These are phyloP conservation scores for Chaetothyriales sp. DNA, from an alignment of 2,329 filamentous ascomycete genomes.

Conservation along the genomic window DNA sequence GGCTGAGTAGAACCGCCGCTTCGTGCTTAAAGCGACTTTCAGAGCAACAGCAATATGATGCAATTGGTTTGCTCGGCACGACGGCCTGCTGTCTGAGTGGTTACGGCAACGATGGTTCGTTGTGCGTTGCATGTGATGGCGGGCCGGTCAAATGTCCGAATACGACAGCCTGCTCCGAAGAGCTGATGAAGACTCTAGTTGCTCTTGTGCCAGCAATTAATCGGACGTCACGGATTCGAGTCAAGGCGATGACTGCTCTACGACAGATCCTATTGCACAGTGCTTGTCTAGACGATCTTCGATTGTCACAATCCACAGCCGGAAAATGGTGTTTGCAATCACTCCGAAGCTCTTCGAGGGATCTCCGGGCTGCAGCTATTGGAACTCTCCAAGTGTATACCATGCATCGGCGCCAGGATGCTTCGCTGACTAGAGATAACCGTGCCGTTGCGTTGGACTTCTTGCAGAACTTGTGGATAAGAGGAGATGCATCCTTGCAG, in stretches of 20 bases:
- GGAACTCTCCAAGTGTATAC: constrained; percentile 55
- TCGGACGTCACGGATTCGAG: constrained; percentile 45
- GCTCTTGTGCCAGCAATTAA: constrained; percentile 28
- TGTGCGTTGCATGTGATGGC: background rate
- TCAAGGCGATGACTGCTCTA: constrained; percentile 59
- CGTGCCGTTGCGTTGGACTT: constrained; percentile 56
- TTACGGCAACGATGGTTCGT: background rate
- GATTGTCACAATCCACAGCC: constrained; percentile 52
- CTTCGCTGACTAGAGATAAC: constrained; percentile 45
- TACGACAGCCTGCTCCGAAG: constrained; percentile 11
- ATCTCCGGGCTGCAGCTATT: constrained; percentile 70
- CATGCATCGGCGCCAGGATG: constrained; percentile 27
- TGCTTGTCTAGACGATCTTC: constrained; percentile 43
- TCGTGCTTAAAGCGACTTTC: constrained; percentile 33
- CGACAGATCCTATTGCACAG: constrained; percentile 58
- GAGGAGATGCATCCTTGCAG: constrained; percentile 52
- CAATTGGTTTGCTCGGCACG: constrained; percentile 43
- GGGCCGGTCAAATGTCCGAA: constrained; percentile 16
- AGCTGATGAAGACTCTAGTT: constrained; percentile 32
- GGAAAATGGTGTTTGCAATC: constrained; percentile 74
- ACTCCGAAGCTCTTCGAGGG: constrained; percentile 69
- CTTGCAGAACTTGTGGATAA: constrained; percentile 58
- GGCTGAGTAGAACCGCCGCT: constrained; percentile 30
- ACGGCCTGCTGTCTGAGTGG: constrained; percentile 38
- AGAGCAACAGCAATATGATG: constrained; percentile 39